These are phyloP conservation scores for Schizopora paradoxa DNA, from an alignment of 1,284 basidiomycete species.

Conservation along the genomic window DNA sequence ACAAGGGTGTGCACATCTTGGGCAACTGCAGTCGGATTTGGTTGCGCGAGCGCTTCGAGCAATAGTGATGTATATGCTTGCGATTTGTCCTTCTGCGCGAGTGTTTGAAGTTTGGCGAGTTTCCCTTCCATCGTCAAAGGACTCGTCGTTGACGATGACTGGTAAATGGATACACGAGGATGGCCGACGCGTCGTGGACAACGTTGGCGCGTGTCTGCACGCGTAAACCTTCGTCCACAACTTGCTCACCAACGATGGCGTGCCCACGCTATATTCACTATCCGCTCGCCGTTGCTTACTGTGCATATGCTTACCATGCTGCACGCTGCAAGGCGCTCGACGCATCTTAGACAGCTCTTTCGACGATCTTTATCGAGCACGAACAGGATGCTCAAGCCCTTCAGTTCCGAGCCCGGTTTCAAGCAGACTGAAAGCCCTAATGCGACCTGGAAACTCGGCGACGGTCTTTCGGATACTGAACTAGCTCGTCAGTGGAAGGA, in stretches of 20 bases:
- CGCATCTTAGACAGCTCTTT: no score
- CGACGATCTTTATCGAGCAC: no score
- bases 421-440: conserved; percentile 41
- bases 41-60: conserved; percentile 47
- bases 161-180: no score
- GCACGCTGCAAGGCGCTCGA: no score
- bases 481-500: conserved; percentile 29
- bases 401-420: conserved; percentile 34
- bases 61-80: conserved; percentile 66
- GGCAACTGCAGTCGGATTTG: conserved; percentile 40
- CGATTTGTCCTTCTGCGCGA: conserved; percentile 78
- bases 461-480: conserved; percentile 36
- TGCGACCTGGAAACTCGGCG: conserved; percentile 49
- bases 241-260: no score
- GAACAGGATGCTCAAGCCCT: conserved; percentile 27
- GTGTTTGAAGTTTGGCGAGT: conserved; percentile 54
- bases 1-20: conserved; percentile 62
- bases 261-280: no score
- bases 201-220: no score
- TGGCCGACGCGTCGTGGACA: no score
- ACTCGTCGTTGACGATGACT: no score
- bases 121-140: conserved; percentile 58
- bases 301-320: no score
- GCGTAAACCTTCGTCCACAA: no score
- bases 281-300: no score